These are phyloP conservation scores for Pythium dissotocum DNA, from an alignment of 352 stramenopile species.

Conservation along the genomic window DNA sequence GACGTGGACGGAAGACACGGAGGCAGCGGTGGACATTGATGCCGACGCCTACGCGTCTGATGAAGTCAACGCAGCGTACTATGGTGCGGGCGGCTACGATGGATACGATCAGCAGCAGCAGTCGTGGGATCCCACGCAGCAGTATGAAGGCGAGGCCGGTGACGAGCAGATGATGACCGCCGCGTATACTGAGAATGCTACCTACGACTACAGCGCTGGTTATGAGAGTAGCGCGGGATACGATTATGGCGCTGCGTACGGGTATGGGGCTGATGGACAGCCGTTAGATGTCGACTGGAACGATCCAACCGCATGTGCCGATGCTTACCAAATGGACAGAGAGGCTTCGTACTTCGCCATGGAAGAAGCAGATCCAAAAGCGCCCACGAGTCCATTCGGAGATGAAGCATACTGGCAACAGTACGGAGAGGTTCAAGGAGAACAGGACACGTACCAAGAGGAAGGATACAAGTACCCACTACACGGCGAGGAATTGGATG, in stretches of 20 bases:
- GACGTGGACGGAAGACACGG: not conserved
- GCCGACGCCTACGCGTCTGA: slow-evolving; percentile 11
- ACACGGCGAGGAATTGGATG: not conserved
- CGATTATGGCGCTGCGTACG: slow-evolving; percentile 8
- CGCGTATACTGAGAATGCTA: not conserved
- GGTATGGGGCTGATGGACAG: slow-evolving; percentile 4
- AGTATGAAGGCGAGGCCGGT: not conserved
- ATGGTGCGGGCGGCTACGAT: not conserved
- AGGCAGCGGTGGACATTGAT: not conserved
- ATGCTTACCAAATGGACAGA: not conserved
- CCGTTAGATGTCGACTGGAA: not conserved
- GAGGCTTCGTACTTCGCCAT: slow-evolving; percentile 26
- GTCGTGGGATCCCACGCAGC: not conserved
- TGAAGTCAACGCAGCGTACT: not conserved
- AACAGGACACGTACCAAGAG: not conserved
- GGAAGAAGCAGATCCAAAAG: slow-evolving; percentile 10
- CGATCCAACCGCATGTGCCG: slow-evolving; percentile 11
- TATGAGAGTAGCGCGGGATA: not conserved
- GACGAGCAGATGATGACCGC: not conserved
- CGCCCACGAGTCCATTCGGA: slow-evolving; percentile 35
- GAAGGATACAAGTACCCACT: not conserved
- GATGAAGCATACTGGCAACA: slow-evolving; percentile 55
- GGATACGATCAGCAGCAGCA: not conserved
- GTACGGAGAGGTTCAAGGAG: slow-evolving; percentile 18
- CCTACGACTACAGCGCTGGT: not conserved